A percentile compares a stretch with the other conserved stretches of the same genome.
phyloP scores from a whole-genome alignment of 208 protist species.

The Tritrichomonas foetus region DNA sequence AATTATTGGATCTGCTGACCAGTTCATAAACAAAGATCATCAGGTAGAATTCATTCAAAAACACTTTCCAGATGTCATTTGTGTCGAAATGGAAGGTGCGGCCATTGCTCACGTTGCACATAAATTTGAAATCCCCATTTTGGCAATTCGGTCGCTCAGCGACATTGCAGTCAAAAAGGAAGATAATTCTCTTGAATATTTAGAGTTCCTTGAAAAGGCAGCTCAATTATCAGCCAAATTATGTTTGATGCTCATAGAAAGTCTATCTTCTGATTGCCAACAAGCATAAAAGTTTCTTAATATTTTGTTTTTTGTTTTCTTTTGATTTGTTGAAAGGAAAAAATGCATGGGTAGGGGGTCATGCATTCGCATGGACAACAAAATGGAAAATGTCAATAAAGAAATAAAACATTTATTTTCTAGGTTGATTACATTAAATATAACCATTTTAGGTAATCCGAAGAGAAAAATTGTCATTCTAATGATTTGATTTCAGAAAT shows the following conservation, averaged over 20 bases:
- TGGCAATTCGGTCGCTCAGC: background rate
- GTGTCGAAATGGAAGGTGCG: conserved; percentile 32
- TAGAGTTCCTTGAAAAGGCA: background rate
- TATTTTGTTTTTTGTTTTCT: no score
- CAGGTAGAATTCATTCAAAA: conserved; percentile 1
- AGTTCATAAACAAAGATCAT: background rate
- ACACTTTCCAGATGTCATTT: background rate
- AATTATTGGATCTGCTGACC: background rate
- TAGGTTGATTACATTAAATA: no score
- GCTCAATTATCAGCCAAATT: background rate
- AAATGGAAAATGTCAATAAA: no score
- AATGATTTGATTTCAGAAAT: no score
- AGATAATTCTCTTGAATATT: conserved; percentile 15
- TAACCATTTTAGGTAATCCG: no score
- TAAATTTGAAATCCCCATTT: conserved; percentile 12
- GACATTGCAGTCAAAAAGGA: background rate
- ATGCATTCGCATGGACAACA: no score
- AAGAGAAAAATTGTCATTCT: no score
- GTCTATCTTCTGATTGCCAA: no score
- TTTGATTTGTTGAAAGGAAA: no score
- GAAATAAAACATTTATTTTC: no score
- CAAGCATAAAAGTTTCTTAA: no score
- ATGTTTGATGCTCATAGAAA: background rate
- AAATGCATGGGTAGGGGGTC: no score
- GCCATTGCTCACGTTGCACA: background rate